Conservation (phyloP, 2,329 filamentous ascomycete genomes). For the Colletotrichum orbiculare region DNA sequence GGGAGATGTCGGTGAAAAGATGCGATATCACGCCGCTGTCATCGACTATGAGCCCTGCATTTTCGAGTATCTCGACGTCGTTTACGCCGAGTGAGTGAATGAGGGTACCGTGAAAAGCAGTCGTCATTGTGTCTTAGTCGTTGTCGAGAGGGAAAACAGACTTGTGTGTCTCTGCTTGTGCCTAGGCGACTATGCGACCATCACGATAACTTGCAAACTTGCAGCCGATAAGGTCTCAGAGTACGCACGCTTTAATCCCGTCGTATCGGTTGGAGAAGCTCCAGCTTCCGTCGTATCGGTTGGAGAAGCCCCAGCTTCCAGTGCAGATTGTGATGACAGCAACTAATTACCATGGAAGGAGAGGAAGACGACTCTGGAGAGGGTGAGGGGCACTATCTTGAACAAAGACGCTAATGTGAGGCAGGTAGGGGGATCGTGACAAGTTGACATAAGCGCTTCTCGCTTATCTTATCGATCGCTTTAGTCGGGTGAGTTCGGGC, state of each 20-base stretch:
- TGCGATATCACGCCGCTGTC: constrained; percentile 41
- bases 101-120: constrained; percentile 53
- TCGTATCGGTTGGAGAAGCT: too few species aligned
- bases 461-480: constrained; percentile 21
- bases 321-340: too few species aligned
- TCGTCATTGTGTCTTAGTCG: background rate
- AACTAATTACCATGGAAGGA: too few species aligned
- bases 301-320: too few species aligned
- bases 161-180: too few species aligned
- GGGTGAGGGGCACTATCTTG: too few species aligned
- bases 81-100: constrained; percentile 51
- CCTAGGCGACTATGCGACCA: too few species aligned
- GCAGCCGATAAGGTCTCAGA: too few species aligned
- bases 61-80: constrained; percentile 50
- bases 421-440: background rate
- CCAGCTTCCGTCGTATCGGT: too few species aligned
- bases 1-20: constrained; percentile 36
- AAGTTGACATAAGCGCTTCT: background rate
- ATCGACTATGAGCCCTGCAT: constrained; percentile 48
- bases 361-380: too few species aligned
- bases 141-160: background rate
- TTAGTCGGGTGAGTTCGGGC: constrained; percentile 22
- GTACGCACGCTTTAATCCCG: too few species aligned
- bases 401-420: background rate
- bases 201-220: too few species aligned